A percentile compares a stretch with the other conserved stretches of the same genome.
Evolutionary conservation across 2,329 filamentous ascomycete species (phyloP).

Genomic region (Colletotrichum brevisporum): DNA sequence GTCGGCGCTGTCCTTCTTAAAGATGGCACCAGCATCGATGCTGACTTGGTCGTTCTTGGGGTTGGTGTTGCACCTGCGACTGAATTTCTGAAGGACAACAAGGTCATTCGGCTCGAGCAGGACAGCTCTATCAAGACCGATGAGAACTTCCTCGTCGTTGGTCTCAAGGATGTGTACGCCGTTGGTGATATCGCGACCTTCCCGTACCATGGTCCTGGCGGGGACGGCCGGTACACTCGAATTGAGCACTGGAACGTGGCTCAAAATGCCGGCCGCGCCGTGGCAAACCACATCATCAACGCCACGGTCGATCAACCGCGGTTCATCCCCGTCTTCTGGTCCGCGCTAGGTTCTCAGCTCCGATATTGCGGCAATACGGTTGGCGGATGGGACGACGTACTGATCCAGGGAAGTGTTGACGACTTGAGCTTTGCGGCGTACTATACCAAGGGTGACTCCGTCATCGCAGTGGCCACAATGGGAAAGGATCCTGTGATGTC

Average conservation of each 20-base stretch:
- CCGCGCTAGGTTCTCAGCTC: constrained; percentile 88
- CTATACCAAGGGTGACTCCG: constrained; percentile 87
- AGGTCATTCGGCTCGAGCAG: constrained; percentile 76
- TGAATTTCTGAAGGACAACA: constrained; percentile 82
- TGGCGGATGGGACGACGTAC: constrained; percentile 87
- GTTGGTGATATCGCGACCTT: constrained; percentile 96
- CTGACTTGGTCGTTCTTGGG: constrained; percentile 92
- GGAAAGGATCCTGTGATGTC: constrained; percentile 88
- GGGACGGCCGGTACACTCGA: constrained; percentile 78
- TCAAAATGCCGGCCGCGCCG: constrained; percentile 88
- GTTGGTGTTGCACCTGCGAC: constrained; percentile 92
- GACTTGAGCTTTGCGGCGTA: constrained; percentile 90
- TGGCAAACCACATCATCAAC: constrained; percentile 82
- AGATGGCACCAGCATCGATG: constrained; percentile 86
- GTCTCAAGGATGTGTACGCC: constrained; percentile 89
- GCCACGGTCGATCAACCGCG: constrained; percentile 72
- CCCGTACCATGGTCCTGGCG: constrained; percentile 92
- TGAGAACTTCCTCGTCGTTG: constrained; percentile 82
- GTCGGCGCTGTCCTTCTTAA: constrained; percentile 88
- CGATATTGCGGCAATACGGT: constrained; percentile 92
- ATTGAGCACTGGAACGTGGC: constrained; percentile 99
- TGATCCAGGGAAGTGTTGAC: constrained; percentile 82
- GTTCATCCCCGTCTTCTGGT: constrained; percentile 97
- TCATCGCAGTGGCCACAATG: constrained; percentile 94
- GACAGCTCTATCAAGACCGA: constrained; percentile 90